Percentiles rank a stretch among this genome's conserved stretches.
Evolutionary conservation across 2,329 filamentous ascomycete species (phyloP).

Genomic region (Curvularia verruculosa): DNA sequence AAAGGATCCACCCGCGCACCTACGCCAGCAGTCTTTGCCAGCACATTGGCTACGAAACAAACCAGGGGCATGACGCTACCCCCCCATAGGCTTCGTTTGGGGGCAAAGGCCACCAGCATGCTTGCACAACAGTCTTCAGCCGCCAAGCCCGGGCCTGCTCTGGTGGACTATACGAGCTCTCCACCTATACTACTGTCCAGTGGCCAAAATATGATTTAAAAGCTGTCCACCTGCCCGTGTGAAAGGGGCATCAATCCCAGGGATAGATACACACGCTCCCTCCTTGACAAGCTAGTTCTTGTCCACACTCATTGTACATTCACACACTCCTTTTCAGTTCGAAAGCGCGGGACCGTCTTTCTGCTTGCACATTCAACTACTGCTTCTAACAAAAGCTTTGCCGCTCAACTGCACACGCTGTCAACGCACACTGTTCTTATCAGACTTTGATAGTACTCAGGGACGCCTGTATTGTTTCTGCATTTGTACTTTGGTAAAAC

Average conservation of each 20-base stretch:
- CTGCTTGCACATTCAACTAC: conserved; percentile 29
- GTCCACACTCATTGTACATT: conserved; percentile 40
- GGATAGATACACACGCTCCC: conserved; percentile 30
- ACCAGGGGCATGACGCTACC: conserved; percentile 25
- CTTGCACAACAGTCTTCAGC: conserved; percentile 31
- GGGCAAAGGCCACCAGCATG: conserved; percentile 17
- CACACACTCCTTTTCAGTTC: conserved; percentile 35
- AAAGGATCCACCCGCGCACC: conserved; percentile 17
- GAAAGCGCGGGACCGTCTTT: conserved; percentile 41
- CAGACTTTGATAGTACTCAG: conserved; percentile 19
- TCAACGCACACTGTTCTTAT: conserved; percentile 23
- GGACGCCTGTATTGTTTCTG: conserved; percentile 12
- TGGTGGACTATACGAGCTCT: conserved; percentile 22
- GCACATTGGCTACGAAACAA: conserved; percentile 33
- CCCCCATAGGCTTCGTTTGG: conserved; percentile 26
- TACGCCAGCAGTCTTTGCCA: conserved; percentile 16
- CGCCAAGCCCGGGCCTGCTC: conserved; percentile 29
- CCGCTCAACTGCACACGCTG: conserved; percentile 13
- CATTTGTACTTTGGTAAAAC: conserved; percentile 13
- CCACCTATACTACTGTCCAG: conserved; percentile 19
- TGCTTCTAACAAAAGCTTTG: conserved; percentile 17
- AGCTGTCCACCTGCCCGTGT: conserved; percentile 23
- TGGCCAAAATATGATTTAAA: conserved; percentile 26
- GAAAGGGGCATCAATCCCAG: conserved; percentile 31
- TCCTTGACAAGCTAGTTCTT: conserved; percentile 43